A percentile compares a stretch with the other conserved stretches of the same genome.
Evolutionary conservation across 2,329 filamentous ascomycete species (phyloP).

Genomic region (Ceratocystis smalleyi): DNA sequence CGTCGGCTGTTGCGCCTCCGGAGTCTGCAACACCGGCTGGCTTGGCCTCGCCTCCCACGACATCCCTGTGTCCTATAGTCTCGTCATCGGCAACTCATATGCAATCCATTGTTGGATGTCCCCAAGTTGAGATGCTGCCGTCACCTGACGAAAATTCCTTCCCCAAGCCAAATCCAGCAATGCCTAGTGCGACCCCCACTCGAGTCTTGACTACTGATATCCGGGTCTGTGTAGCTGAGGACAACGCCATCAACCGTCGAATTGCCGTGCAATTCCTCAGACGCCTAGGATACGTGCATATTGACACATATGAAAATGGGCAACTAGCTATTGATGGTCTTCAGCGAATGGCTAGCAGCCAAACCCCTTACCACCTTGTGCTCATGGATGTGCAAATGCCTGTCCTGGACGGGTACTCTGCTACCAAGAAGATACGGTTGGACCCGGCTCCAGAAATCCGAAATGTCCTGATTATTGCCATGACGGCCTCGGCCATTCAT

Average conservation of each 20-base stretch:
- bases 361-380: slow-evolving; percentile 70
- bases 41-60: background rate
- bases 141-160: background rate
- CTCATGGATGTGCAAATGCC: slow-evolving; percentile 98
- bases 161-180: background rate
- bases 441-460: slow-evolving; percentile 63
- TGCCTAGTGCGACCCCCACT: slow-evolving; percentile 48
- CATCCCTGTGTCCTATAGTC: background rate
- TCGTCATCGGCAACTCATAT: background rate
- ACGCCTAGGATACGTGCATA: slow-evolving; percentile 63
- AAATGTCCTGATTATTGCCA: slow-evolving; percentile 82
- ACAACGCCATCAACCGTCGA: slow-evolving; percentile 87
- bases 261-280: slow-evolving; percentile 85
- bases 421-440: slow-evolving; percentile 65
- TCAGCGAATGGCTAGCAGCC: slow-evolving; percentile 53
- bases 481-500: slow-evolving; percentile 91
- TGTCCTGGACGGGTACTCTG: slow-evolving; percentile 80
- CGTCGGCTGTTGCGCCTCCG: background rate
- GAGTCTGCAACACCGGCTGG: background rate
- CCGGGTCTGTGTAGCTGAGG: slow-evolving; percentile 83
- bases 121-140: background rate
- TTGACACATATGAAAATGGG: slow-evolving; percentile 82
- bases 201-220: slow-evolving; percentile 61
- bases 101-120: background rate
- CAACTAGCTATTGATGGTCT: slow-evolving; percentile 75